Base-by-base conservation (phyloP, 768 basidiomycete genomes). In the Trichaptum fuscoviolaceum region DNA sequence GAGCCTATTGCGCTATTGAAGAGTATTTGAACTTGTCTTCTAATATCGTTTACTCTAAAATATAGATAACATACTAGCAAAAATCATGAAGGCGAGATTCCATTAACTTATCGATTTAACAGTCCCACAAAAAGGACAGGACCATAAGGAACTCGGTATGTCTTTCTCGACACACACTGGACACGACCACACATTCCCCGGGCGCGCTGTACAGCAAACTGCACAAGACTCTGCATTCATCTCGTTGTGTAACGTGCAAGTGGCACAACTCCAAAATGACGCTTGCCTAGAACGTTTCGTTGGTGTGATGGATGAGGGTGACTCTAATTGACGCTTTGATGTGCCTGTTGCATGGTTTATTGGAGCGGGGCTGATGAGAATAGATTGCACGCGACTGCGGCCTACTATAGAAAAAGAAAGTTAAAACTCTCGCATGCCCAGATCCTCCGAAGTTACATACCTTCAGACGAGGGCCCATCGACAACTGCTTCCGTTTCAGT, bases 231-330 rank as follows among this genome's bases (percentile, higher is more conserved):
- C 71, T 0, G 79, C 75, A 58, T 76, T 69, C 1, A 76, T 68
- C 1, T 75, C 68, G 73, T 95, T 94, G 25, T 88, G 67, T 23
- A 93, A 80, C 0, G 93, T 94, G 75, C 93, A 95, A 6, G 69
- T 77, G 61, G 69, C 72, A 73, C 74, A 79, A 8, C 77, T 72
- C 80, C 75, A 77, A 66, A 70, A 69, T 62, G 57, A 68, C 42
- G 60, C 58, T 64, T 24, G 60, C 57, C 60, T 64, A 30, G 24
- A 35, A 63, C 30, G n/a, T 60, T 36, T 25, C 9, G 36, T 63
- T 20, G 67, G 34, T 23, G 24, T 67, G 12, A 58, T 35, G 17
- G 62, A 34, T 35, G 24, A 35, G 5, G 57, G 23, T 52, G 42
- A 20, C 20, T 52, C 42, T 52, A 52, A 52, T 52, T 20, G 42